Base-by-base conservation (phyloP, 768 basidiomycete species). In the Lactifluus piperatus region DNA sequence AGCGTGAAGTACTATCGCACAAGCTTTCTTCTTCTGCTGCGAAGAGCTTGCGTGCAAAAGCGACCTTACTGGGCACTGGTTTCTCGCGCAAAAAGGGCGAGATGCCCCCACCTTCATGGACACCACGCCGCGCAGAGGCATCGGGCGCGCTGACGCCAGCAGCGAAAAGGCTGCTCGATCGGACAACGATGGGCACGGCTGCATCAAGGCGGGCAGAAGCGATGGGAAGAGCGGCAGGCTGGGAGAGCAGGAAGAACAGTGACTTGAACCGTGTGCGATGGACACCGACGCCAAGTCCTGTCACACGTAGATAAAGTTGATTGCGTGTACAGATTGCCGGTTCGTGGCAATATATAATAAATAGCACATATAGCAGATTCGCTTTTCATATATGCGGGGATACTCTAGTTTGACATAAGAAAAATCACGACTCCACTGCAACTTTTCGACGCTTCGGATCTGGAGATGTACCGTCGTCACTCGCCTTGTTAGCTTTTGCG, bases 101-200 rank as follows among this genome's bases (percentile, higher is more conserved):
- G n/a, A 94, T 93, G 91, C 80, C 77, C 9, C 90, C 92, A 26
- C 91, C 91, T 13, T 76, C 75, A 9, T 85, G 81, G 80, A 94
- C 92, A 2, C 91, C 93, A 1, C 78, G 84, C 60, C 80, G 83
- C 63, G 79, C 84, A 16, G 83, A 87, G 46, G 85, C 84, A 44
- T 73, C 83, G 9, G 91, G 89, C 6, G 82, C 79, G 60, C 71
- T 95, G 62, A 94, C 93, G 0, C 93, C 93, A n/a, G 94, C 94
- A 27, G 94, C 84, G 26, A 81, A 77, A 68, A 76, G 85, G 60
- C 68, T 97, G 45, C 72, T 97, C 62, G 83, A 93, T 64, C 76
- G 86, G 65, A 85, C 83, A 7, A 82, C 86, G 0, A 75, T 82
- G 75, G 80, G 84, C 20, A 81, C 81, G 9, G 81, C 81, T 11